These are phyloP conservation scores for Aspergillus nanangensis DNA, from an alignment of 495 filamentous ascomycete species.

Conservation along the genomic window DNA sequence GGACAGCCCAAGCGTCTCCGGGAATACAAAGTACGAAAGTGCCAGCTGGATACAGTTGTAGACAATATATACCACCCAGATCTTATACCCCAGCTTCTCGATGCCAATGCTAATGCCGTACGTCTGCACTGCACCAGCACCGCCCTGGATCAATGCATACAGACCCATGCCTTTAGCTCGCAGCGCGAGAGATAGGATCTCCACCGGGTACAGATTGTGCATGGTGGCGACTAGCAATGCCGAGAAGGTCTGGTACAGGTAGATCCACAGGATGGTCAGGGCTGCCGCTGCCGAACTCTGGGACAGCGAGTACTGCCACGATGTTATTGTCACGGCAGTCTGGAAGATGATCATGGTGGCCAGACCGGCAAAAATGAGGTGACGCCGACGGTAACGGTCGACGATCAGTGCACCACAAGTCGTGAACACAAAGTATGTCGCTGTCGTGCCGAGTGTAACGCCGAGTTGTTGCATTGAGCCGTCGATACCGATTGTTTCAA, in stretches of 20 bases:
- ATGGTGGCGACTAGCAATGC: constrained; percentile 37
- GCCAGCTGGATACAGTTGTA: constrained; percentile 39
- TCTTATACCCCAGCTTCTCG: constrained; percentile 37
- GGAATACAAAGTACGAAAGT: constrained; percentile 38
- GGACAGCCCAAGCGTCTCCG: constrained; percentile 31
- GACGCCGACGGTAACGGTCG: constrained; percentile 32
- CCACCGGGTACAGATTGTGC: constrained; percentile 41
- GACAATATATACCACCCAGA: constrained; percentile 40
- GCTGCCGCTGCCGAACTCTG: constrained; percentile 20
- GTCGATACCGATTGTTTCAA: constrained; percentile 30
- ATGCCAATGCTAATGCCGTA: constrained; percentile 42
- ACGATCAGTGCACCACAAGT: constrained; percentile 32
- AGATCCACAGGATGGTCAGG: constrained; percentile 38
- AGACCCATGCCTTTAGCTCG: constrained; percentile 42
- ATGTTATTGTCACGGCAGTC: constrained; percentile 35
- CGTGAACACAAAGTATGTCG: constrained; percentile 37
- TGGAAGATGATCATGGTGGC: constrained; percentile 35
- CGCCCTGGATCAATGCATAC: constrained; percentile 38
- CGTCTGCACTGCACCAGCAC: constrained; percentile 29
- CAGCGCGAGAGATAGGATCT: constrained; percentile 31
- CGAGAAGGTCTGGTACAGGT: constrained; percentile 37
- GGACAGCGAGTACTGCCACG: constrained; percentile 29
- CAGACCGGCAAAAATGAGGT: constrained; percentile 33
- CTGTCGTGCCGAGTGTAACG: constrained; percentile 34
- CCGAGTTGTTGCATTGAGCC: constrained; percentile 27